These are phyloP conservation scores for Pyrenochaeta sp. DNA, from an alignment of 2,329 filamentous ascomycete species.

Conservation along the genomic window DNA sequence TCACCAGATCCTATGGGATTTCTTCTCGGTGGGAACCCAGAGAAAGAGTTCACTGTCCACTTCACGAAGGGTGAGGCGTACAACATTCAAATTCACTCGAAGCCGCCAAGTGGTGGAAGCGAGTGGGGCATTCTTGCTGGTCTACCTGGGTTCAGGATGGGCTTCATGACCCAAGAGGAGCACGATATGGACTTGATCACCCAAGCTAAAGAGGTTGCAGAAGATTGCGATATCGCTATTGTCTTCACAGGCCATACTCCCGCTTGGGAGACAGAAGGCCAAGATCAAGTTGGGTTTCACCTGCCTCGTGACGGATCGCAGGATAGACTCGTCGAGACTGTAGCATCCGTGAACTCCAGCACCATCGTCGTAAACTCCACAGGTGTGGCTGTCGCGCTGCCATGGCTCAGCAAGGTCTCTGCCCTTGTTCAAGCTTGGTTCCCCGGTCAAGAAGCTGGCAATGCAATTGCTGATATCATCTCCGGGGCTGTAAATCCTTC, in stretches of 20 bases:
- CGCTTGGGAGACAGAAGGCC: slow-evolving; percentile 63
- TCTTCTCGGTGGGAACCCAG: slow-evolving; percentile 70
- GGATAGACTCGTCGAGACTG: slow-evolving; percentile 71
- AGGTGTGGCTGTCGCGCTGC: slow-evolving; percentile 76
- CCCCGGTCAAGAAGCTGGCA: slow-evolving; percentile 53
- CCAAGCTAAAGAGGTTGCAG: slow-evolving; percentile 35
- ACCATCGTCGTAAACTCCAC: slow-evolving; percentile 79
- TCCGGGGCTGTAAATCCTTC: slow-evolving; percentile 52
- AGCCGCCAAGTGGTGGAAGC: slow-evolving; percentile 65
- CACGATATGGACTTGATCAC: slow-evolving; percentile 40
- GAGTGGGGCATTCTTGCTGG: slow-evolving; percentile 37
- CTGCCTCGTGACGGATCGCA: slow-evolving; percentile 63
- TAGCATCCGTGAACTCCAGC: slow-evolving; percentile 72
- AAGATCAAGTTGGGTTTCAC: slow-evolving; percentile 65
- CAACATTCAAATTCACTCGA: slow-evolving; percentile 65
- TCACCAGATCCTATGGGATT: slow-evolving; percentile 69
- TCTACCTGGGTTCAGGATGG: slow-evolving; percentile 44
- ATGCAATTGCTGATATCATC: slow-evolving; percentile 53
- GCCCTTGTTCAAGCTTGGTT: slow-evolving; percentile 54
- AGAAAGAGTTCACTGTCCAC: slow-evolving; percentile 67
- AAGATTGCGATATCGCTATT: slow-evolving; percentile 39
- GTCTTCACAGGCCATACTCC: slow-evolving; percentile 48
- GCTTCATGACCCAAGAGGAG: slow-evolving; percentile 43
- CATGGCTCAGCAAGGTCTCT: slow-evolving; percentile 65
- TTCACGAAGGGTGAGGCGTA: slow-evolving; percentile 69